A percentile compares a stretch with the other conserved stretches of the same genome.
phyloP scores from a whole-genome alignment of 164 flowering plant genomes.

The Umbilicus rupestris region DNA sequence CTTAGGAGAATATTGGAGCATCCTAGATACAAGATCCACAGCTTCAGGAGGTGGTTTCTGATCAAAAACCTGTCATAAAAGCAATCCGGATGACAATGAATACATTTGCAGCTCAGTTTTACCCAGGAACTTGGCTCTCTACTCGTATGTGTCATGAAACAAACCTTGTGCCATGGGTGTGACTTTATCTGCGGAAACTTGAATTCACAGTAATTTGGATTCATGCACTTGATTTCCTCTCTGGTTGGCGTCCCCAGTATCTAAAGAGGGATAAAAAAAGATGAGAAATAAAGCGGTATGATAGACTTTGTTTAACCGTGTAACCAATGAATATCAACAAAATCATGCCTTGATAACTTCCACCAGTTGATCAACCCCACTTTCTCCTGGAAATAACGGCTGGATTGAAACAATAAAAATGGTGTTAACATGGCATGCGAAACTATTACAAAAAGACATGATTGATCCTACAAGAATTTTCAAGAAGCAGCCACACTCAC shows the following conservation, averaged over 20 bases:
- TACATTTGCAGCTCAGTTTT: background rate
- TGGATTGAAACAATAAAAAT: slow-evolving; percentile 18
- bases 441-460: background rate
- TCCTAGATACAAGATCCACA: slow-evolving; percentile 90
- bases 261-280: slow-evolving; percentile 19
- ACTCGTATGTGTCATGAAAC: background rate
- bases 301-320: background rate
- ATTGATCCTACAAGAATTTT: background rate
- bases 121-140: background rate
- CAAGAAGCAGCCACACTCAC: slow-evolving; percentile 22
- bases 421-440: slow-evolving; percentile 6
- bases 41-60: slow-evolving; percentile 86
- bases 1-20: slow-evolving; percentile 93
- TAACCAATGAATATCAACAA: background rate
- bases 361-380: slow-evolving; percentile 86
- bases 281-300: slow-evolving; percentile 8
- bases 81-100: background rate
- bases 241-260: slow-evolving; percentile 91
- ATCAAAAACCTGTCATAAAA: slow-evolving; percentile 33
- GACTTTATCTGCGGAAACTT: slow-evolving; percentile 95
- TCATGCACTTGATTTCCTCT: slow-evolving; percentile 98
- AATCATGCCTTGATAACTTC: slow-evolving; percentile 68
- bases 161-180: slow-evolving; percentile 96
- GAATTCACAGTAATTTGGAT: slow-evolving; percentile 85
- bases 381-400: slow-evolving; percentile 94